Base-by-base conservation (phyloP, 176 grass and related monocot species). In the Musa itinerans region DNA sequence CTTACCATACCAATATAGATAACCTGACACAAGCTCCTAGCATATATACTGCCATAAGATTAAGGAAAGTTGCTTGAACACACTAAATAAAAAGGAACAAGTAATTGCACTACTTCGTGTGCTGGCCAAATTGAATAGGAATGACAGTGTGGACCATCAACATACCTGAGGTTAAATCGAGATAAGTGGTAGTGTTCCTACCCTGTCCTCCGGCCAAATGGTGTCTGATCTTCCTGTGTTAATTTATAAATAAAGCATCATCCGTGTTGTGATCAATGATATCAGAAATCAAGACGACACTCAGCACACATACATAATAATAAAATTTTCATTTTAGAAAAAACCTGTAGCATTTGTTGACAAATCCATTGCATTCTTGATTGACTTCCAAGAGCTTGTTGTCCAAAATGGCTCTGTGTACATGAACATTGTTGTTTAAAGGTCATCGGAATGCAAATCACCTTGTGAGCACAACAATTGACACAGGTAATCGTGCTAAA, bases 221-320 rank as follows among this genome's bases (percentile, higher is more conserved):
- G 82, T 67, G 81, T 62, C 58, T 92, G 90, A 82, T 92, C 84
- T 27, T 92, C 90, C 90, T 92, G 76, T 82, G 82, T 54, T 74
- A 59, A 53, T 25, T 67, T 72, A 71, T 19, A 76, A 67, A 63
- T 89, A 24, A 83, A 65, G 8, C 61, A 52, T 74, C 73, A 52
- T 14, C 9, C 52, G 54, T 50, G 21, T 11, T 49, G 11, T 43
- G 49, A 73, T 9, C 34, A n/a, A 59, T 16, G 1, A 25, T 11
- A 79, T 22, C 52, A 43, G 64, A 15, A 26, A 21, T 76, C 70
- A 20, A 25, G 57, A 27, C 66, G 14, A 24, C 2, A 9, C 9
- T 49, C 20, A 55, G 10, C 5, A 63, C 29, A 17, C 23, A 68
- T 78, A 14, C 34, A 58, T 67, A 69, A 54, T 7, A 57, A 27